Percentiles rank a stretch among this genome's conserved stretches.
phyloP scores from a whole-genome alignment of 2,329 filamentous ascomycete genomes.

The Aurifilum marmelostoma region DNA sequence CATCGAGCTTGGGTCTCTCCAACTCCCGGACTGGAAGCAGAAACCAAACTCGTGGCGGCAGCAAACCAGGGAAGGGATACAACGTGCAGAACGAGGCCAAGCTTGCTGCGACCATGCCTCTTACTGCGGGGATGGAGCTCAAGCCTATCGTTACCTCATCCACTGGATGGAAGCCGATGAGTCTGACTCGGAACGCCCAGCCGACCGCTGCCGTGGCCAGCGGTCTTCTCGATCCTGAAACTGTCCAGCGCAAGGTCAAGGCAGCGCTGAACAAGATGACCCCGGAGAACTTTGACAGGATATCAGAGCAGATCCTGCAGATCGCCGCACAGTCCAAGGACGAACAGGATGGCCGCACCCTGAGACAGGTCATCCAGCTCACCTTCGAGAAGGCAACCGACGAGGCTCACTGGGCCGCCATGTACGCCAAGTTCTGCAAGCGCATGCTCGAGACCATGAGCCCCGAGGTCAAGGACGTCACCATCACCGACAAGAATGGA shows the following conservation, averaged over 20 bases:
- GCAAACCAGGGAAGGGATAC: conserved; percentile 61
- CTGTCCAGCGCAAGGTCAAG: conserved; percentile 99
- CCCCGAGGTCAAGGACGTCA: conserved; percentile 91
- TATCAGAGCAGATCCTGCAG: conserved; percentile 86
- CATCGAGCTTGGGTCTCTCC: conserved; percentile 51
- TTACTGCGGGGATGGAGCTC: conserved; percentile 81
- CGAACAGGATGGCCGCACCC: conserved; percentile 88
- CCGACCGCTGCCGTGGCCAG: conserved; percentile 32
- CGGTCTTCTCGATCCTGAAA: conserved; percentile 78
- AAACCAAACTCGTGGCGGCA: conserved; percentile 56
- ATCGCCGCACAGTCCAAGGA: conserved; percentile 96
- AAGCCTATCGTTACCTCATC: conserved; percentile 74
- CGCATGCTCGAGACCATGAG: conserved; percentile 96
- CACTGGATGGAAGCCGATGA: conserved; percentile 89
- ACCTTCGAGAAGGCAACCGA: conserved; percentile 99
- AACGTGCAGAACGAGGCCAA: conserved; percentile 64
- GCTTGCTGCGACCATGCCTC: conserved; percentile 84
- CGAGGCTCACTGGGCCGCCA: conserved; percentile 96
- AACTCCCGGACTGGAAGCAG: conserved; percentile 70
- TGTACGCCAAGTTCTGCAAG: conserved; percentile 99
- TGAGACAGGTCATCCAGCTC: conserved; percentile 97
- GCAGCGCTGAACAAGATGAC: conserved; percentile 99
- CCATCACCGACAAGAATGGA: conserved; percentile 86
- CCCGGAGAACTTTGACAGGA: conserved; percentile 96
- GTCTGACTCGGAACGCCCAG: conserved; percentile 49